Conservation (phyloP, 352 stramenopile genomes). For the Thalassiosira mediterranea region DNA sequence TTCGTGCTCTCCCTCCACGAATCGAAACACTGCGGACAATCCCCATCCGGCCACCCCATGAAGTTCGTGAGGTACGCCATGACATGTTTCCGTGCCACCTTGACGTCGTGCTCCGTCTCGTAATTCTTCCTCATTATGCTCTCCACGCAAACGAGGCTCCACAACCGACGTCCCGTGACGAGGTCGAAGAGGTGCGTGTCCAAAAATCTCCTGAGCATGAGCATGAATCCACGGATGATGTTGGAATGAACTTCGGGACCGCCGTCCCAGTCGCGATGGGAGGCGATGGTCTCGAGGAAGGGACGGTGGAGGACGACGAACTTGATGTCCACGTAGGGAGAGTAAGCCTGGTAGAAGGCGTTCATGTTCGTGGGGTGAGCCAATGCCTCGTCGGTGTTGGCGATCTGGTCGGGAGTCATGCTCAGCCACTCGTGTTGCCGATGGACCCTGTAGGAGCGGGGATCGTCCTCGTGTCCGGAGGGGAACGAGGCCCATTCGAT, state of each 20-base stretch:
- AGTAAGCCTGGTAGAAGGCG: conserved; percentile 19
- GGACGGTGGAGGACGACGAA: conserved; percentile 24
- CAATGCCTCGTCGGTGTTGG: conserved; percentile 7
- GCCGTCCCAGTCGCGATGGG: conserved; percentile 16
- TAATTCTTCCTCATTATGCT: conserved; percentile 15
- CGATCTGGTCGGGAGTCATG: conserved; percentile 17
- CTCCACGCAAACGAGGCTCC: conserved; percentile 24
- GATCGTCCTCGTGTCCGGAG: conserved; percentile 11
- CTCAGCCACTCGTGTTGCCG: conserved; percentile 13
- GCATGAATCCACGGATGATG: conserved; percentile 26
- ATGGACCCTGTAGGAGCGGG: conserved; percentile 15
- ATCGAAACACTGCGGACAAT: conserved; percentile 43
- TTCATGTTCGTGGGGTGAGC: conserved; percentile 18
- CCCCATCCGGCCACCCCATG: conserved; percentile 31
- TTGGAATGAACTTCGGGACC: conserved; percentile 16
- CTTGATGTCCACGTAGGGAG: conserved; percentile 24
- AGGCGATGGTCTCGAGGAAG: conserved; percentile 22
- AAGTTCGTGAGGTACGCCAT: conserved; percentile 23
- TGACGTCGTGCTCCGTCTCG: conserved; percentile 3
- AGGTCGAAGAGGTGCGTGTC: conserved; percentile 18
- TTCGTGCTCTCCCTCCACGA: conserved; percentile 45
- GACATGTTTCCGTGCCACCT: conserved; percentile 1
- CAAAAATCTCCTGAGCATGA: conserved; percentile 24
- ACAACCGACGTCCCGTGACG: conserved; percentile 11
- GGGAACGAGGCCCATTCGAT: conserved; percentile 26